Percentiles rank a stretch among this genome's conserved stretches.
phyloP scores from a whole-genome alignment of 805 yeast species.

The Suhomyces kilbournensis region DNA sequence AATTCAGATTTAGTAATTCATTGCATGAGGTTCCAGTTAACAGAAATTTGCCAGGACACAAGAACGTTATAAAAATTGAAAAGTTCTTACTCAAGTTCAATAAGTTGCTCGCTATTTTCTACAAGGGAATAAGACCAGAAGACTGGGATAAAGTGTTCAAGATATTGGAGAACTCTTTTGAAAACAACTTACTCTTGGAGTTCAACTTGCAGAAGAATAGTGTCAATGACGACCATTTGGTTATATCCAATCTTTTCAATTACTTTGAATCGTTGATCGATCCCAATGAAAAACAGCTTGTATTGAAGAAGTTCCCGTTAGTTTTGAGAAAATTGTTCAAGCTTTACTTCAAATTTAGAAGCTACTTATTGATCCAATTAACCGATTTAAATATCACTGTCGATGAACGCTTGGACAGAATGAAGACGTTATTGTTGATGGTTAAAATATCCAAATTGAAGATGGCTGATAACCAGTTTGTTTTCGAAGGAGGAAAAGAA shows the following conservation, averaged over 20 bases:
- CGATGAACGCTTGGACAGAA: slow-evolving; percentile 61
- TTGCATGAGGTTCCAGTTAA: slow-evolving; percentile 47
- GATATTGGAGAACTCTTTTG: slow-evolving; percentile 65
- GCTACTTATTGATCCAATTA: slow-evolving; percentile 62
- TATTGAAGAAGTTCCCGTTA: slow-evolving; percentile 55
- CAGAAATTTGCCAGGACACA: slow-evolving; percentile 44
- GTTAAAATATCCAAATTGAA: slow-evolving; percentile 63
- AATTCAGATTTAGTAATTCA: slow-evolving; percentile 40
- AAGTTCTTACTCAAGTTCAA: slow-evolving; percentile 64
- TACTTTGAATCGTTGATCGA: slow-evolving; percentile 65
- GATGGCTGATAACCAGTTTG: slow-evolving; percentile 51
- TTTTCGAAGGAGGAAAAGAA: slow-evolving; percentile 34
- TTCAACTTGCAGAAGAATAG: slow-evolving; percentile 42
- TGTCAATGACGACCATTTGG: slow-evolving; percentile 52
- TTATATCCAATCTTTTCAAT: slow-evolving; percentile 62
- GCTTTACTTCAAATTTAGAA: slow-evolving; percentile 63
- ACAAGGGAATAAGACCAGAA: slow-evolving; percentile 52
- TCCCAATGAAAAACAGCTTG: slow-evolving; percentile 35
- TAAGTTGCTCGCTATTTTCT: slow-evolving; percentile 53
- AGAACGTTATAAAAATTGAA: slow-evolving; percentile 50
- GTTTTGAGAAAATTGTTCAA: slow-evolving; percentile 64
- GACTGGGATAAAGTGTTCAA: slow-evolving; percentile 84
- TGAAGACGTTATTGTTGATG: slow-evolving; percentile 65
- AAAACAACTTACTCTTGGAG: slow-evolving; percentile 56
- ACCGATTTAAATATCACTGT: slow-evolving; percentile 56